Base-by-base conservation (phyloP, 139 green algal genomes). In the Astrephomene gubernaculifera region DNA sequence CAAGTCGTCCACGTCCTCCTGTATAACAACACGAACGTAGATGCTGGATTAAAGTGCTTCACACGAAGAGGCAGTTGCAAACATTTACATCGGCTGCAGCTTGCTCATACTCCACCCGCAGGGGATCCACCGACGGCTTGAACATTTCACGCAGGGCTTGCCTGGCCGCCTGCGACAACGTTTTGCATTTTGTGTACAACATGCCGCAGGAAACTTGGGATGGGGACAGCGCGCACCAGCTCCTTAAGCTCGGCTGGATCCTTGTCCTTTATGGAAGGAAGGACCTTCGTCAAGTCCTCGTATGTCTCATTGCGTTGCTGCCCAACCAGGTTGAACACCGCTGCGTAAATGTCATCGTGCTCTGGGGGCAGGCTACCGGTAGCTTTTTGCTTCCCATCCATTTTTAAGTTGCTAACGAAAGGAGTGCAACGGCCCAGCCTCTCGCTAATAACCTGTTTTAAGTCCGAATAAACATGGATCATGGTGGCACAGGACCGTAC, bases 1-100 rank as follows among this genome's bases (percentile, higher is more conserved):
- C 17, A 84, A 53, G 33, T 84, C 78, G n/a, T 84, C 78, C 0
- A 49, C 76, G 36, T 83, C 76, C 2, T 83, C 76, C 76, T 83
- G 21, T 19, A 45, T 12, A 67, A 10, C 9, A 29, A 78, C 29
- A 36, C n/a, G n/a, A n/a, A n/a, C 21, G 38, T 75, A 35, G 0
- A 52, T n/a, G 31, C 27, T 53, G 7, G 4, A 14, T 44, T 25
- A 33, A 64, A 27, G 12, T 25, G 7, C 21, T 24, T 57, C 25
- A 60, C 38, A 29, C 21, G n/a, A 21, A 41, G n/a, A 54, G 3
- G 9, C 10, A 4, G 7, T 29, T 63, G 29, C 31, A 7, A 63
- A n/a, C n/a, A n/a, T 41, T 12, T 21, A 84, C 78, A 61, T 84
- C 61, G 14, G 63, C 78, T 4, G 63, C 78, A 29, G 78, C 78